Conservation (phyloP, 1,284 basidiomycete genomes). For the Mycosarcoma mackinlayi region DNA sequence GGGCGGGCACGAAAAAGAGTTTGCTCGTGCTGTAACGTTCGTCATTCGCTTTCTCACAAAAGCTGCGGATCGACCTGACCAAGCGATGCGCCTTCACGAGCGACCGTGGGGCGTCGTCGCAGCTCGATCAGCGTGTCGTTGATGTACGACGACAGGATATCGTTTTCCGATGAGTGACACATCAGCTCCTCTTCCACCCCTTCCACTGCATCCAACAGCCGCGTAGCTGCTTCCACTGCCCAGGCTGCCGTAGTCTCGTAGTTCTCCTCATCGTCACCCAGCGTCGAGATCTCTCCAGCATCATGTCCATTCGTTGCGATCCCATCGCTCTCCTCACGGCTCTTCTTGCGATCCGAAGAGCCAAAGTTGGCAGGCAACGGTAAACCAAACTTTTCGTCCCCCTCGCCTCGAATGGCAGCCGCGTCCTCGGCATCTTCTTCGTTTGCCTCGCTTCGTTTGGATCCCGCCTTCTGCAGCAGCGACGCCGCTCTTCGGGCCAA, state of each 20-base stretch:
- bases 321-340: not conserved
- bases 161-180: conserved; percentile 56
- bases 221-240: conserved; percentile 52
- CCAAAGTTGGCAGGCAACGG: conserved; percentile 53
- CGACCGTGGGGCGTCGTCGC: conserved; percentile 23
- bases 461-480: conserved; percentile 53
- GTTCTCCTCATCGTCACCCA: conserved; percentile 16
- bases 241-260: conserved; percentile 36
- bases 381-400: conserved; percentile 61
- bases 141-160: conserved; percentile 60
- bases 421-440: conserved; percentile 31
- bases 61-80: conserved; percentile 18
- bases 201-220: conserved; percentile 56
- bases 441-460: conserved; percentile 10
- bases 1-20: too few relatives aligned
- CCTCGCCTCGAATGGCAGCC: conserved; percentile 34
- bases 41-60: not conserved
- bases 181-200: conserved; percentile 57
- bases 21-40: too few relatives aligned
- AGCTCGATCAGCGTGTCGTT: conserved; percentile 62
- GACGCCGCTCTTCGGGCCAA: conserved; percentile 53
- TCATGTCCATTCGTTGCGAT: conserved; percentile 5
- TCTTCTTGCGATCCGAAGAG: conserved; percentile 27
- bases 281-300: not conserved
- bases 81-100: not conserved